phyloP scores from a whole-genome alignment of 2,329 filamentous ascomycete genomes.

The Xylariaceae sp. region DNA sequence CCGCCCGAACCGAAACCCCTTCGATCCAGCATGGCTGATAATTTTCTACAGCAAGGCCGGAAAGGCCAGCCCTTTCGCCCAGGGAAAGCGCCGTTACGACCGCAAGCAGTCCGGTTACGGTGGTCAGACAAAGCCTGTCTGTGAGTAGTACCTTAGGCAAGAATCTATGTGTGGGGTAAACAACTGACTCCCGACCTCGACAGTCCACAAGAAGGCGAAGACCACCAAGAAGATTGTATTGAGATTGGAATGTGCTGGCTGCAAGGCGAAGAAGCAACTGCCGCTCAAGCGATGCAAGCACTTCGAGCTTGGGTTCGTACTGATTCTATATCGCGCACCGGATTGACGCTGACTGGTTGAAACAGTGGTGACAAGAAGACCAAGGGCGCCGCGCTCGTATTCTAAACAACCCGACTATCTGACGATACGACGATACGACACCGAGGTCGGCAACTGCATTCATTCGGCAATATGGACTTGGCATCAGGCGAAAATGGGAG shows the following conservation, averaged over 20 bases:
- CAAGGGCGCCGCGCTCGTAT: slow-evolving; percentile 99
- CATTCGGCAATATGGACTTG: slow-evolving; percentile 10
- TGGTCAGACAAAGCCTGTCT: slow-evolving; percentile 99
- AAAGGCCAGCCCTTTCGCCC: slow-evolving; percentile 18
- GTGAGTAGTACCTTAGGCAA: neutral
- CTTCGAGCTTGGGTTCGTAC: slow-evolving; percentile 94
- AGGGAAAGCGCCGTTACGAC: slow-evolving; percentile 10
- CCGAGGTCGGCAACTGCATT: slow-evolving; percentile 14
- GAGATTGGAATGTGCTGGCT: slow-evolving; percentile 92
- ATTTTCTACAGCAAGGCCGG: slow-evolving; percentile 9
- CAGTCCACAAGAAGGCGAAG: slow-evolving; percentile 4
- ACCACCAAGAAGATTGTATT: slow-evolving; percentile 65
- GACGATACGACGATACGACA: slow-evolving; percentile 15
- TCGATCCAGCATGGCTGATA: neutral
- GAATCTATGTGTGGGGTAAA: neutral
- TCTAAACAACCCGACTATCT: slow-evolving; percentile 53
- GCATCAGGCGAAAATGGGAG: slow-evolving; percentile 9
- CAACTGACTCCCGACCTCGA: slow-evolving; percentile 32
- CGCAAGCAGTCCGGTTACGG: slow-evolving; percentile 39
- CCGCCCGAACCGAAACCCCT: neutral
- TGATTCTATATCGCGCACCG: slow-evolving; percentile 2
- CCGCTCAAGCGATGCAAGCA: slow-evolving; percentile 99
- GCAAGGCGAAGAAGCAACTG: slow-evolving; percentile 60
- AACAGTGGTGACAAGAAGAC: slow-evolving; percentile 99
- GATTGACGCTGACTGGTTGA: slow-evolving; percentile 34